Evolutionary conservation across 371 early-diverging fungal species (phyloP).

Genomic region (Circinella umbellata): DNA sequence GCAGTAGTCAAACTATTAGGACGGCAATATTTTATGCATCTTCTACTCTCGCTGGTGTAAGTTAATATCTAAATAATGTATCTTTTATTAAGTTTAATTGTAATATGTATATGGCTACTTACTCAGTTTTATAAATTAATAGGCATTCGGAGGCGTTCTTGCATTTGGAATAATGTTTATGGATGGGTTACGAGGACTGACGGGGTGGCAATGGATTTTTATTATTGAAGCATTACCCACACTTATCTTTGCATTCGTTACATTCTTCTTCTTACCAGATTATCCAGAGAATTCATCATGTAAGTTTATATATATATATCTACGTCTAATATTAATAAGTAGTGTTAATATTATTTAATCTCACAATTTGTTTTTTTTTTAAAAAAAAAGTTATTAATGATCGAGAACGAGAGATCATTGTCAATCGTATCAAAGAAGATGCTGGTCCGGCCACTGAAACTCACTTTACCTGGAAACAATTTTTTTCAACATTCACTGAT

Average conservation of each 20-base stretch:
- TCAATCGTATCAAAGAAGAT: conserved; percentile 59
- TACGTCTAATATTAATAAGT: conserved; percentile 19
- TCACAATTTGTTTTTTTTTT: too few relatives aligned
- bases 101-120: too few relatives aligned
- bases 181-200: conserved; percentile 51
- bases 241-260: conserved; percentile 57
- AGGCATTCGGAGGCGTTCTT: conserved; percentile 59
- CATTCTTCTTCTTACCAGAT: conserved; percentile 69
- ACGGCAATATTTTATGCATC: conserved; percentile 71
- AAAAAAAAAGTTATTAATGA: conserved; percentile 46
- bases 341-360: too few relatives aligned
- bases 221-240: conserved; percentile 77
- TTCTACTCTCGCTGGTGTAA: conserved; percentile 70
- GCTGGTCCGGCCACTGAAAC: conserved; percentile 65
- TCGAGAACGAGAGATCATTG: conserved; percentile 58
- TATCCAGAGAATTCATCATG: conserved; percentile 59
- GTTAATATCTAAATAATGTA: conserved; percentile 5
- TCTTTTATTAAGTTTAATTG: too few relatives aligned
- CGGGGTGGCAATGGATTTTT: conserved; percentile 74
- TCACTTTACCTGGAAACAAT: conserved; percentile 63
- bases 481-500: conserved; percentile 57
- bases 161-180: conserved; percentile 63
- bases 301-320: background rate
- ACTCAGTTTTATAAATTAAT: background rate
- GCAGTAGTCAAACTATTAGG: conserved; percentile 71